phyloP scores from a whole-genome alignment of 768 basidiomycete species.

The Punctularia strigosozonata region DNA sequence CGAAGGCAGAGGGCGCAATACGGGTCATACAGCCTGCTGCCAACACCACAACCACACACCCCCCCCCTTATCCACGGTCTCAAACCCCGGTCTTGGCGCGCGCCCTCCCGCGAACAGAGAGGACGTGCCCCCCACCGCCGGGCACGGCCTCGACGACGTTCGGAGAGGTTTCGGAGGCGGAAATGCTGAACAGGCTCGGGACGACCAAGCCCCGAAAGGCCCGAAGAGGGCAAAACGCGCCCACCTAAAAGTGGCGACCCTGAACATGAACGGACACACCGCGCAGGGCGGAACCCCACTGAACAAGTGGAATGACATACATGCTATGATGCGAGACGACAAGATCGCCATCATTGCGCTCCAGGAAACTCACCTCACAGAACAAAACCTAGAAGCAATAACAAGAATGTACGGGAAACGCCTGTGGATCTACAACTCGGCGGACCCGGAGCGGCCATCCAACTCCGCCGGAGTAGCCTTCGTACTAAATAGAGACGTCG shows the following conservation, averaged over 20 bases:
- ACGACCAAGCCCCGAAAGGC: background rate
- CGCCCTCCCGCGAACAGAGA: background rate
- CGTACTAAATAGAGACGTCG: conserved; percentile 8
- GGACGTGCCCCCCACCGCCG: background rate
- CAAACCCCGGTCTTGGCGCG: background rate
- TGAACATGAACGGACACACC: background rate
- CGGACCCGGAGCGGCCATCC: background rate
- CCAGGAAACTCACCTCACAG: conserved; percentile 14
- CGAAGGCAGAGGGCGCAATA: no score
- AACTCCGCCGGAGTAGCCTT: conserved; percentile 9
- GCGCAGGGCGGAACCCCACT: background rate
- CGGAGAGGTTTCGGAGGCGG: background rate
- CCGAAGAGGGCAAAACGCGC: background rate
- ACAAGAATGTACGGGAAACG: background rate
- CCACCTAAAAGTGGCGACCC: background rate
- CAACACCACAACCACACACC: no score
- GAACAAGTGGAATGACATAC: conserved; percentile 12
- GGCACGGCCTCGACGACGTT: background rate
- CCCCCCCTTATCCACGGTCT: no score
- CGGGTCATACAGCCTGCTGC: no score
- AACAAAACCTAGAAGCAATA: background rate
- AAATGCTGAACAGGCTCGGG: background rate
- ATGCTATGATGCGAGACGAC: conserved; percentile 6
- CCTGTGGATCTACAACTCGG: conserved; percentile 3
- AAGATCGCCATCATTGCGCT: conserved; percentile 10